Percentiles rank a stretch among this genome's conserved stretches.
Conservation (phyloP, 2,329 filamentous ascomycete genomes). For the Xylogone sp. region DNA sequence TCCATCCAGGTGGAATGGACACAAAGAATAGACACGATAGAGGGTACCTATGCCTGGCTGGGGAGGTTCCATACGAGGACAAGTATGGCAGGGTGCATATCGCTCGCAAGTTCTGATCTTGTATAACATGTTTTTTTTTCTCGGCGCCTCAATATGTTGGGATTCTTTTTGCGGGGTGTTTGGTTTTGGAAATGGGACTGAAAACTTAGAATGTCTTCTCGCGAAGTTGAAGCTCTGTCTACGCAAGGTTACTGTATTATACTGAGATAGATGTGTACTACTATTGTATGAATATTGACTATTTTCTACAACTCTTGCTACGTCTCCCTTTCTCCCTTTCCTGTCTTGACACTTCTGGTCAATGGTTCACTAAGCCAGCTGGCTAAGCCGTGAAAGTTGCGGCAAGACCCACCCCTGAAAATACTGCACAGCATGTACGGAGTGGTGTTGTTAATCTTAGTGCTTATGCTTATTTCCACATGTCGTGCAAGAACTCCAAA, state of each 20-base stretch:
- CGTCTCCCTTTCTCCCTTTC: neutral
- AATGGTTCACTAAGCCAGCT: too few species aligned
- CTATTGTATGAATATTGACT: neutral
- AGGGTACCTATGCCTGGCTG: neutral
- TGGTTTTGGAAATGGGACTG: neutral
- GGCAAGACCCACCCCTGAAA: too few species aligned
- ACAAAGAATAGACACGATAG: neutral
- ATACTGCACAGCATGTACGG: too few species aligned
- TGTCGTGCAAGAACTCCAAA: too few species aligned
- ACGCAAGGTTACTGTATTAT: neutral
- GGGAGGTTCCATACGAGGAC: constrained; percentile 8
- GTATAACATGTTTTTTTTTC: neutral
- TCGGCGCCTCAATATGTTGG: neutral
- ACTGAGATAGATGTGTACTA: neutral
- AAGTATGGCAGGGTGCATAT: constrained; percentile 8
- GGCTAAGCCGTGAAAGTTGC: too few species aligned
- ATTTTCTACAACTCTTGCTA: neutral
- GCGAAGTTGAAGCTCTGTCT: neutral
- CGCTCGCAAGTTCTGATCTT: constrained; percentile 1
- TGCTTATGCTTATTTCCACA: too few species aligned
- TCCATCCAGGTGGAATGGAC: constrained; percentile 5
- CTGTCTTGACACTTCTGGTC: neutral
- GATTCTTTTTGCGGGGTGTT: neutral
- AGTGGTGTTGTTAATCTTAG: too few species aligned
- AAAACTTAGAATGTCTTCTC: neutral